Base-by-base conservation (phyloP, 805 yeast genomes). In the Torulaspora franciscae region DNA sequence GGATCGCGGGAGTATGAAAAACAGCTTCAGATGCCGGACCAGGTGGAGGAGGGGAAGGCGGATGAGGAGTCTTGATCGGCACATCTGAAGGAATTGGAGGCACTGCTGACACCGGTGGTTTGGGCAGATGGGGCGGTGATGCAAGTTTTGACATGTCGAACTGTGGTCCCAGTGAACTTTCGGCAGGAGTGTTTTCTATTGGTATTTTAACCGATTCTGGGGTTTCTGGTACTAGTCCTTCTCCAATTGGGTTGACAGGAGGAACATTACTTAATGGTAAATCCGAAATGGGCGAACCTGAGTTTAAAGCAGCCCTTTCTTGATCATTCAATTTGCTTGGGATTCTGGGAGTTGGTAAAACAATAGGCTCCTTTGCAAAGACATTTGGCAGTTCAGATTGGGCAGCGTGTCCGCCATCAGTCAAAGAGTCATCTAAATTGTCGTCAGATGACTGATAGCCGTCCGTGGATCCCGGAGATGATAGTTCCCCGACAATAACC, bases 361-460 rank as follows among this genome's bases (percentile, higher is more conserved):
- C 37, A 23, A 40, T 27, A 19, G 40, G 40, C 15, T 32, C 42
- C 11, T 30, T 14, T 6, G 29, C 8, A 5, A 32, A 17, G 6
- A 15, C 27, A 33, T 19, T 14, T 17, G 40, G 45, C 41, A 44
- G 25, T 26, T 24, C 6, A 13, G 37, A n/a, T 7, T 30, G 13
- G 9, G 27, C 14, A 10, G n/a, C 33, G 2, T 29, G 23, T 14
- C 42, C 53, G 2, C 19, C 13, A 32, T 22, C 33, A 24, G 34
- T 36, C 7, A 33, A 34, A n/a, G 15, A 13, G 17, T 19, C 43
- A 17, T 33, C 53, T 19, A 51, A 42, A 27, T 45, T 44, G 24
- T 51, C 58, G 22, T 47, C 61, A 6, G 52, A 50, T 7, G 65
- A 50, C 14, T 51, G 52, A 32, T 57, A 52, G 26, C 55, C 57